Evolutionary conservation across 108 stramenopile genomes (phyloP).

Genomic region (Nitzschia inconspicua): DNA sequence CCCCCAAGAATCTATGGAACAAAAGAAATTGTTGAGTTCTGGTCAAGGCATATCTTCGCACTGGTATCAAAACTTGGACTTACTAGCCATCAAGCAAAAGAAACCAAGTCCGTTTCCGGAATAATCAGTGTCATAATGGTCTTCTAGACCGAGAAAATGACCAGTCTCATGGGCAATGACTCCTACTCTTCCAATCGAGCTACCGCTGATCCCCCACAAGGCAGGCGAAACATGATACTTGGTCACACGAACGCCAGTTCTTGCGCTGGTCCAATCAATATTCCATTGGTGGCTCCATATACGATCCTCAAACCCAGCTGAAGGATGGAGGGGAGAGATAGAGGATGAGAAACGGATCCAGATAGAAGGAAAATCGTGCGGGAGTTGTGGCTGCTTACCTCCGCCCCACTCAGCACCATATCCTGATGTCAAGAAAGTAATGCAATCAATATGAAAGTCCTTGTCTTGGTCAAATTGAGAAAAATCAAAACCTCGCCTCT

Average conservation of each 20-base stretch:
- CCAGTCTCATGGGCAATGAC: constrained; percentile 29
- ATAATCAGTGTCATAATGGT: constrained; percentile 26
- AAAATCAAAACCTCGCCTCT: constrained; percentile 2
- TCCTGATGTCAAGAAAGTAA: constrained; percentile 61
- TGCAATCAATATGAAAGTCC: constrained; percentile 45
- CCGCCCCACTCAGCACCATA: constrained; percentile 58
- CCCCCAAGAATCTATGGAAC: not conserved
- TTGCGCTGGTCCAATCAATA: not conserved
- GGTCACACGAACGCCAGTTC: constrained; percentile 4
- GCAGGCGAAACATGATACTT: constrained; percentile 28
- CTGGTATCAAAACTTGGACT: too few relatives aligned
- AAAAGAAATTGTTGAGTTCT: not conserved
- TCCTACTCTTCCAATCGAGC: constrained; percentile 27
- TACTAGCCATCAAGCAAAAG: constrained; percentile 34
- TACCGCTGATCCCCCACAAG: constrained; percentile 22
- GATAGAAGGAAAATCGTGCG: not conserved
- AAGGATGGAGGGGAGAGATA: not conserved
- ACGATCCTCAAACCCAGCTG: constrained; percentile 1
- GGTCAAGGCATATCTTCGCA: too few relatives aligned
- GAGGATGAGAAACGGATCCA: not conserved
- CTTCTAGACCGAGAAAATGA: not conserved
- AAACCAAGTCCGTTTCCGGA: constrained; percentile 28
- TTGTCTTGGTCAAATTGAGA: constrained; percentile 17
- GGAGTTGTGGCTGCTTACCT: not conserved
- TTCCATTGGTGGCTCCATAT: constrained; percentile 39